A percentile compares a stretch with the other conserved stretches of the same genome.
These are phyloP conservation scores for Thalassiosira gravida DNA, from an alignment of 352 stramenopile genomes.

Conservation along the genomic window DNA sequence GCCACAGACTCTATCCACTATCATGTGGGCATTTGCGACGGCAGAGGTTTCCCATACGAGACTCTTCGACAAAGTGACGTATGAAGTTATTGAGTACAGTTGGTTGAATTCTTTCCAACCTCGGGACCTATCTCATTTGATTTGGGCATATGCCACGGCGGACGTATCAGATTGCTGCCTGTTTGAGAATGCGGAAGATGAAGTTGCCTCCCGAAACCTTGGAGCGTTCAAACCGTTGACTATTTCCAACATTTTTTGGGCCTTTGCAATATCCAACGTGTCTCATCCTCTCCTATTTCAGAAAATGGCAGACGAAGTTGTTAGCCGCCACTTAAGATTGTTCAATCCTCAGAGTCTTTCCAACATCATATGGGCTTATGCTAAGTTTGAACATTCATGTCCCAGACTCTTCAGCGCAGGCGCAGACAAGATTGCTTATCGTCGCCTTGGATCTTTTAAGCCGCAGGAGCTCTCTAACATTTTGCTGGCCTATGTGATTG, in stretches of 20 bases:
- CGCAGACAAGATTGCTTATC: too few relatives aligned
- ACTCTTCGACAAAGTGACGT: background rate
- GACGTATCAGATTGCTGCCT: conserved; percentile 1
- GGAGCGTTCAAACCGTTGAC: background rate
- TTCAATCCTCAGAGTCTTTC: background rate
- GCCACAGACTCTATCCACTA: conserved; percentile 7
- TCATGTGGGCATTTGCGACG: conserved; percentile 15
- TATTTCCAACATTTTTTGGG: background rate
- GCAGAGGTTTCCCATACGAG: background rate
- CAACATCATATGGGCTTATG: conserved; percentile 11
- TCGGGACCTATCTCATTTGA: background rate
- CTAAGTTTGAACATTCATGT: background rate
- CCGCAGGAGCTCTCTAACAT: too few relatives aligned
- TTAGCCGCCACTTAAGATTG: too few relatives aligned
- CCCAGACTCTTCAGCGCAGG: too few relatives aligned
- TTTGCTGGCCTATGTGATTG: too few relatives aligned
- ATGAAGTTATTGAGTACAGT: background rate
- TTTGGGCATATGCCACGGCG: conserved; percentile 5
- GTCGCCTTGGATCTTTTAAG: too few relatives aligned
- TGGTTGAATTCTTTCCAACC: conserved; percentile 6
- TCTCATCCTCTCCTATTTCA: background rate
- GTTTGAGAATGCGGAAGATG: conserved; percentile 11
- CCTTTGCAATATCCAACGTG: background rate
- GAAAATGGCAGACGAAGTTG: background rate
- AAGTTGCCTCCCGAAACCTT: background rate